Evolutionary conservation across 345 rosid genomes (phyloP).

Genomic region (Linum lewisii): DNA sequence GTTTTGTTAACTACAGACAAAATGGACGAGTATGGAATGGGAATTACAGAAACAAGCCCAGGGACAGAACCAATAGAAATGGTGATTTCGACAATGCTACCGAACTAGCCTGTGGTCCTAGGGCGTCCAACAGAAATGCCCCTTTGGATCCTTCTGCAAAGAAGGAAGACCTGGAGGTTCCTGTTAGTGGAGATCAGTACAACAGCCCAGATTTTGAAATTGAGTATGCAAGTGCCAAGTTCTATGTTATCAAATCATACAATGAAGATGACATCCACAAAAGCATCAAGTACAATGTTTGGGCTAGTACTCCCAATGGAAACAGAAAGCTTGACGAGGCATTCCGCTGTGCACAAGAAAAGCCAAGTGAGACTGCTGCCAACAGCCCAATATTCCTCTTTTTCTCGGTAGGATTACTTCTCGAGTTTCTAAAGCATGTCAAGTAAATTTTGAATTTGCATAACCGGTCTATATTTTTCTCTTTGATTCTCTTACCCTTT

Average conservation of each 20-base stretch:
- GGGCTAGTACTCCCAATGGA: conserved; percentile 69
- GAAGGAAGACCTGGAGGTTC: conserved; percentile 28
- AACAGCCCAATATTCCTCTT: conserved; percentile 62
- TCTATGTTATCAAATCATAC: conserved; percentile 67
- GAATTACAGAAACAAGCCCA: conserved; percentile 25
- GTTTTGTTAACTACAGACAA: conserved; percentile 27
- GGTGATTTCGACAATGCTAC: conserved; percentile 32
- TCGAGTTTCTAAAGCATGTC: not conserved
- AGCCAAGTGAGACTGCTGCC: conserved; percentile 29
- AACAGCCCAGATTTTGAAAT: conserved; percentile 50
- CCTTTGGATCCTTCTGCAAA: conserved; percentile 29
- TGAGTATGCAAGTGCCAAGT: conserved; percentile 42
- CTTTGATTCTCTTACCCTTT: not conserved
- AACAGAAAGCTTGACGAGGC: conserved; percentile 69
- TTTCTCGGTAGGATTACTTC: conserved; percentile 45
- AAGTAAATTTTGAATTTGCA: not conserved
- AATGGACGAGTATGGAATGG: conserved; percentile 38
- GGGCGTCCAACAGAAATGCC: conserved; percentile 31
- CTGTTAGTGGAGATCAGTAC: conserved; percentile 33
- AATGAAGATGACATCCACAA: conserved; percentile 77
- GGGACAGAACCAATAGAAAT: conserved; percentile 25
- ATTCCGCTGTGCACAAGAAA: conserved; percentile 39
- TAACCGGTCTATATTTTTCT: not conserved
- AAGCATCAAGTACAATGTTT: conserved; percentile 61
- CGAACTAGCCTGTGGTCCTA: conserved; percentile 66